Base-by-base conservation (phyloP, 148 eudicot species). In the Heliamphora exappendiculata region DNA sequence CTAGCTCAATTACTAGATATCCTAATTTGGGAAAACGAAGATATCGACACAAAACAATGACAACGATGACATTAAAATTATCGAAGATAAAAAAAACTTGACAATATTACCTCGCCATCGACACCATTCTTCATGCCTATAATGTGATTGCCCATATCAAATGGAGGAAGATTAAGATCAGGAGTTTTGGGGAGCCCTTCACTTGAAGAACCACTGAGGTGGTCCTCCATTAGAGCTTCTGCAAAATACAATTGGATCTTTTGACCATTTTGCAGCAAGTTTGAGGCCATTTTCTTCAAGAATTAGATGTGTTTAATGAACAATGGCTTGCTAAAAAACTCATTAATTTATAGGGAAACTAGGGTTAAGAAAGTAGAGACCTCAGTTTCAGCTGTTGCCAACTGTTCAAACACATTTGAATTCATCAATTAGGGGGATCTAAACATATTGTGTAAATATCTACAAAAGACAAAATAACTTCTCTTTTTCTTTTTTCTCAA, bases 331-430 rank as follows among this genome's bases (percentile, higher is more conserved):
- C 28, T n/a, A n/a, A n/a, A 29, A 31, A 62, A 0, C 67, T 11
- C 33, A 19, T 22, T 12, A 26, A 72, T 72, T 72, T 72, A 72
- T 72, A 72, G 31, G 75, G 20, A 33, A 72, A 53, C 20, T 33
- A 20, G 29, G 11, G 11, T 20, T 20, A n/a, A 33, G 53, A 51
- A 53, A 37, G 58, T 31, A 12, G 24, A 31, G 59, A 6, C 10
- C 8, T 5, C 20, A 20, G 2, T 19, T 50, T 71, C 33, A n/a
- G 58, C 14, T 16, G 19, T 33, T 26, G 55, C 42, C 60, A 51
- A 31, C 39, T 29, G 1, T 4, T 62, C 31, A 17, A 34, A 62
- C 39, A 71, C 11, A 71, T 49, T 14, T 22, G 42, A 34, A 11
- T 71, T 71, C n/a, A 33, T 71, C n/a, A 33, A 29, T 71, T 8